These are phyloP conservation scores for Lentinus brumalis DNA, from an alignment of 768 basidiomycete species.

Conservation along the genomic window DNA sequence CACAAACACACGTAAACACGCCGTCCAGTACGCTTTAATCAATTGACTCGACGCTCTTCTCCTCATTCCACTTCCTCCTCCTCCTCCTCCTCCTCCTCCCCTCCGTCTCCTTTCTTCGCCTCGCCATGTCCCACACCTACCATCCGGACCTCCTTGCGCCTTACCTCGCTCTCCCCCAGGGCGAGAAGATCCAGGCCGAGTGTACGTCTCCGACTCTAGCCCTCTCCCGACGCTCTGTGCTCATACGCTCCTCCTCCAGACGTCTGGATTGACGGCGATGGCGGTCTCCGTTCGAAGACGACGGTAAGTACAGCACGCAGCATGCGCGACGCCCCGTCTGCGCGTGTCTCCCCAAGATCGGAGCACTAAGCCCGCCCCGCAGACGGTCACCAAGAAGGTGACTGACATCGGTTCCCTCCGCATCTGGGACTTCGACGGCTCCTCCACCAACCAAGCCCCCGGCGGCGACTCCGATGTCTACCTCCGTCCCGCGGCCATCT, in stretches of 20 bases:
- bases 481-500: constrained; percentile 95
- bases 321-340: background rate
- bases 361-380: constrained; percentile 8
- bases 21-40: constrained; percentile 9
- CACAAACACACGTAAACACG: constrained; percentile 27
- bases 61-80: constrained; percentile 13
- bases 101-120: constrained; percentile 9
- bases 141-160: constrained; percentile 86
- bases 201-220: constrained; percentile 47
- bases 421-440: constrained; percentile 99
- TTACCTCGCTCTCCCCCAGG: constrained; percentile 88
- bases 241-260: constrained; percentile 50
- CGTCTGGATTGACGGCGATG: constrained; percentile 97
- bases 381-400: constrained; percentile 89
- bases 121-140: constrained; percentile 45
- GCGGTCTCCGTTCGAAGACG: constrained; percentile 94
- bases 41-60: constrained; percentile 13
- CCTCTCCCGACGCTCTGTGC: constrained; percentile 16
- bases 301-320: constrained; percentile 58
- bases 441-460: constrained; percentile 96
- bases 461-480: constrained; percentile 96
- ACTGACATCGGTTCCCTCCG: constrained; percentile 89
- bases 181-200: constrained; percentile 93
- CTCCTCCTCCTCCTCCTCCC: constrained; percentile 11
- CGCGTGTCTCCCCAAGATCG: background rate